These are phyloP conservation scores for Candida patagonica DNA, from an alignment of 805 yeast genomes.

Conservation along the genomic window DNA sequence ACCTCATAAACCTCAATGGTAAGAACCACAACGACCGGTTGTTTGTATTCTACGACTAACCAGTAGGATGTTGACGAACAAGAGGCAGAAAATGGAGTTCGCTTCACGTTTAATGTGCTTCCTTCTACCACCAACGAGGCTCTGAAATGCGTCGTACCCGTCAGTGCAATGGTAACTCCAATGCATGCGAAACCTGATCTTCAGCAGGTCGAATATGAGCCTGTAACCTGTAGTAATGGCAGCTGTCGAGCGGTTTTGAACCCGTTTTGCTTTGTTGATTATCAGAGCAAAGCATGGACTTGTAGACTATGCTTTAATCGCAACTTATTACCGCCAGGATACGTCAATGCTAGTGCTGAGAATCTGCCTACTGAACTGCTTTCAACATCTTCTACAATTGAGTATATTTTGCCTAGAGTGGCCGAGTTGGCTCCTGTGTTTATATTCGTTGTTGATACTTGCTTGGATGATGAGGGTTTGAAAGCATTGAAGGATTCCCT, in stretches of 20 bases:
- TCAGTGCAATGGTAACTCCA: slow-evolving; percentile 85
- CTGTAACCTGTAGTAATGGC: slow-evolving; percentile 58
- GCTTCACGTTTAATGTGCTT: slow-evolving; percentile 69
- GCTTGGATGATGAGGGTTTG: slow-evolving; percentile 79
- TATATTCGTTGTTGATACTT: slow-evolving; percentile 74
- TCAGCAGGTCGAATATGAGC: slow-evolving; percentile 67
- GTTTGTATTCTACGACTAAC: too few relatives aligned
- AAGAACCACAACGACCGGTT: too few relatives aligned
- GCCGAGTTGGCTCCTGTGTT: slow-evolving; percentile 80
- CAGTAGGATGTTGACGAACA: slow-evolving; percentile 38
- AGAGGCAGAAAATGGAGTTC: slow-evolving; percentile 48
- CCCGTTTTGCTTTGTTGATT: slow-evolving; percentile 65
- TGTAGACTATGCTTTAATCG: slow-evolving; percentile 76
- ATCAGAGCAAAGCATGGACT: slow-evolving; percentile 66
- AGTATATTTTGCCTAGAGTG: slow-evolving; percentile 58
- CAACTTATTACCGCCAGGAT: slow-evolving; percentile 77
- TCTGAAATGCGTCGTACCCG: slow-evolving; percentile 73
- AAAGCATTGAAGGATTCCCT: slow-evolving; percentile 75
- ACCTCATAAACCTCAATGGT: too few relatives aligned
- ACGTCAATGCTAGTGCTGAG: slow-evolving; percentile 62
- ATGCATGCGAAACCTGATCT: slow-evolving; percentile 61
- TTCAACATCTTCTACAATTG: slow-evolving; percentile 64
- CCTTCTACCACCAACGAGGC: slow-evolving; percentile 81
- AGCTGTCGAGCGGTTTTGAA: slow-evolving; percentile 68
- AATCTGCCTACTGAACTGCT: slow-evolving; percentile 72